These are phyloP conservation scores for Aureobasidium melanogenum DNA, from an alignment of 2,329 filamentous ascomycete genomes.

Conservation along the genomic window DNA sequence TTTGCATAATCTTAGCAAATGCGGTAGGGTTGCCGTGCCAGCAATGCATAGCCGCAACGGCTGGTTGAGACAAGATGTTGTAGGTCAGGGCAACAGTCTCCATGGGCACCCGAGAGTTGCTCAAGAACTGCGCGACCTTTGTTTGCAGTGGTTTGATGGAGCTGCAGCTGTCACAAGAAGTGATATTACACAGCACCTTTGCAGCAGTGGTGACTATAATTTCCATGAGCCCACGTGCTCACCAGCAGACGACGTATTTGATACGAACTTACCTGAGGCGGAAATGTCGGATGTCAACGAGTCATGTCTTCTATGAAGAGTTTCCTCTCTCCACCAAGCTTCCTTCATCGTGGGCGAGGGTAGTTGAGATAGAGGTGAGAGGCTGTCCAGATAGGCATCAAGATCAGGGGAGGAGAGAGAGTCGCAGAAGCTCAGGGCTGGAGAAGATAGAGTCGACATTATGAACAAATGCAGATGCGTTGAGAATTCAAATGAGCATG, in stretches of 20 bases:
- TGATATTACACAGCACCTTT: constrained; percentile 4
- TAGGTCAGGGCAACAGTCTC: constrained; percentile 23
- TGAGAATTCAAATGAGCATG: constrained; percentile 1
- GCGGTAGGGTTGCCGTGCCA: constrained; percentile 3
- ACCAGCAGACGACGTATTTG: neutral
- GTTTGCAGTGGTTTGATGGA: constrained; percentile 3
- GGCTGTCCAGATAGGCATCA: constrained; percentile 23
- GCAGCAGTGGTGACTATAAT: neutral
- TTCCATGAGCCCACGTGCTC: neutral
- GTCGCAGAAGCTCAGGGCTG: constrained; percentile 23
- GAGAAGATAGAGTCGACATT: constrained; percentile 19
- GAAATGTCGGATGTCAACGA: constrained; percentile 12
- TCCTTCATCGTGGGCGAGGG: constrained; percentile 22
- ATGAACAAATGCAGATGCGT: neutral
- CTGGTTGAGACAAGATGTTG: constrained; percentile 21
- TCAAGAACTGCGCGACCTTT: constrained; percentile 19
- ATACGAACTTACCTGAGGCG: neutral
- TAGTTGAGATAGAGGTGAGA: constrained; percentile 22
- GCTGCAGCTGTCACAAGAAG: neutral
- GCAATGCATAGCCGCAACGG: constrained; percentile 9
- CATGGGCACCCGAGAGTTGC: constrained; percentile 19
- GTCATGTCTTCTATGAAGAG: constrained; percentile 16
- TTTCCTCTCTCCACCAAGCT: constrained; percentile 17
- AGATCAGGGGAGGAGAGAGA: constrained; percentile 24
- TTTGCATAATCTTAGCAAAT: constrained; percentile 9